Conservation (phyloP, 352 stramenopile genomes). For the Aphanomyces cochlioides region DNA sequence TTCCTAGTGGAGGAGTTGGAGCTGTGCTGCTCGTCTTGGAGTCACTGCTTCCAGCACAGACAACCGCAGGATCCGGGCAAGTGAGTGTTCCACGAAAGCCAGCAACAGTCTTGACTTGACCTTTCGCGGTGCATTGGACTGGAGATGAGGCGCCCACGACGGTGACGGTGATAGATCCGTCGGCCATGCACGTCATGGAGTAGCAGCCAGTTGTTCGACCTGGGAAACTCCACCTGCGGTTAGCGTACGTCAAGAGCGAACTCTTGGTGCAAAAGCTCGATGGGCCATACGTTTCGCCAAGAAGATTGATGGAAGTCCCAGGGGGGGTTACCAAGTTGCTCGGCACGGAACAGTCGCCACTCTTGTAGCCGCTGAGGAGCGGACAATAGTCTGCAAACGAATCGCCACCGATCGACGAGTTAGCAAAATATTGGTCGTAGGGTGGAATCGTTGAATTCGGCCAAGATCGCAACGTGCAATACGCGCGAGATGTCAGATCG, state of each 20-base stretch:
- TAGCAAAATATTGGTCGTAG: conserved; percentile 63
- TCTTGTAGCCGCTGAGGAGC: conserved; percentile 60
- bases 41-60: conserved; percentile 38
- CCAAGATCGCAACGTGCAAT: conserved; percentile 46
- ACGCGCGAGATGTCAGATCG: conserved; percentile 55
- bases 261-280: conserved; percentile 65
- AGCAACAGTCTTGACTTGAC: conserved; percentile 37
- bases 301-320: conserved; percentile 56
- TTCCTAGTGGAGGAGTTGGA: neutral
- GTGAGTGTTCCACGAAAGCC: conserved; percentile 56
- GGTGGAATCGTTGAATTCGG: conserved; percentile 32
- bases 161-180: conserved; percentile 28
- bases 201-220: conserved; percentile 72
- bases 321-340: conserved; percentile 48
- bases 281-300: conserved; percentile 70
- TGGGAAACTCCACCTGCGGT: conserved; percentile 47
- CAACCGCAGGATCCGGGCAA: conserved; percentile 61
- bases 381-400: conserved; percentile 75
- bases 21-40: neutral
- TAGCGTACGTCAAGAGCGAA: conserved; percentile 55
- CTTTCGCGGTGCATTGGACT: conserved; percentile 47
- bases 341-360: conserved; percentile 57
- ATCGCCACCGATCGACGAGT: conserved; percentile 48
- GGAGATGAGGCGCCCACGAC: conserved; percentile 31
- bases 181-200: conserved; percentile 56